phyloP scores from a whole-genome alignment of 1,284 basidiomycete species.

The Papiliotrema flavescens region DNA sequence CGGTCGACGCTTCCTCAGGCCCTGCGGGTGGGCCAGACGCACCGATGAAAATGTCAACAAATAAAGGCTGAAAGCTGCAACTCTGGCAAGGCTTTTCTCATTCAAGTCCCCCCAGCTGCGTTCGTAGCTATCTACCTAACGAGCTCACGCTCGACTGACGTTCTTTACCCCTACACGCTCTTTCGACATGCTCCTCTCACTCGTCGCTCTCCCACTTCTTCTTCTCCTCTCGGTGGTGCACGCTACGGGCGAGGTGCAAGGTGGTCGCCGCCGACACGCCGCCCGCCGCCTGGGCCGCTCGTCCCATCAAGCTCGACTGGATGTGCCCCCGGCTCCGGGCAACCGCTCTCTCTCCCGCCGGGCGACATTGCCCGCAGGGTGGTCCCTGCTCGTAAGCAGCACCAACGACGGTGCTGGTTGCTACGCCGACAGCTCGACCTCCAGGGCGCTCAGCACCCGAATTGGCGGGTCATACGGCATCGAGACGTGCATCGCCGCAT shows the following conservation, averaged over 20 bases:
- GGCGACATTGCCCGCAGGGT: neutral
- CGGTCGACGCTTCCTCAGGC: too few species aligned
- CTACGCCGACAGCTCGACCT: neutral
- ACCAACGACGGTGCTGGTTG: conserved; percentile 1
- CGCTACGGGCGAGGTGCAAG: neutral
- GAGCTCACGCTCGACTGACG: neutral
- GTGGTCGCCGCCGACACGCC: too few species aligned
- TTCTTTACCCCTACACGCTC: neutral
- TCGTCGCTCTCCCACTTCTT: neutral
- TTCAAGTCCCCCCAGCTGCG: too few species aligned
- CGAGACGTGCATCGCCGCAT: neutral
- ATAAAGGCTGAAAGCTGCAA: too few species aligned
- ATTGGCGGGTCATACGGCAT: neutral
- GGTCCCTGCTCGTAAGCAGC: neutral
- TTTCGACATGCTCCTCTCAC: neutral
- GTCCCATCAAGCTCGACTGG: neutral
- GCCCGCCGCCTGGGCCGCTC: too few species aligned
- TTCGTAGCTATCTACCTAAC: neutral
- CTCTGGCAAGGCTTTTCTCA: too few species aligned
- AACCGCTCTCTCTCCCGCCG: neutral
- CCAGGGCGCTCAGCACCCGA: neutral
- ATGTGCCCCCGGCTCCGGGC: neutral
- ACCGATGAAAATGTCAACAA: too few species aligned
- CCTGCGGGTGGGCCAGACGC: too few species aligned
- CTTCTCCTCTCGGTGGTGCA: neutral